Conservation (phyloP, 2,329 filamentous ascomycete species). For the Didymellaceae sp. region DNA sequence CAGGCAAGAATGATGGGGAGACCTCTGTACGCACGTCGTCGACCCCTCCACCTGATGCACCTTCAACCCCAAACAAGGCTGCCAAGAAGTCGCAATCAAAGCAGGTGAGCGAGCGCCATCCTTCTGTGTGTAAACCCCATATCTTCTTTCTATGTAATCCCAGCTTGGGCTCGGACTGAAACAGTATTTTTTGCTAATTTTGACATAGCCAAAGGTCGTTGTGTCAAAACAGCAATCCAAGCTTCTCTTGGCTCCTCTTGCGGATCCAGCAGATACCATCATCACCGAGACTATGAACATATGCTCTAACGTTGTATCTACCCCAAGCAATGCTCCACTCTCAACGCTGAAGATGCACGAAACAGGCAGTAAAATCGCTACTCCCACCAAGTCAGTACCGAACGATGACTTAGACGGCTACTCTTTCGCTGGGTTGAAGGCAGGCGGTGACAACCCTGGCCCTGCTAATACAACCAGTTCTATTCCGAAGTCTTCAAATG, state of each 20-base stretch:
- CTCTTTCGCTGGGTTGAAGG: not conserved
- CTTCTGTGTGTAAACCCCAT: not conserved
- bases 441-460: not conserved
- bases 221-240: conserved; percentile 8
- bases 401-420: too few relatives aligned
- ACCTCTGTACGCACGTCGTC: conserved; percentile 22
- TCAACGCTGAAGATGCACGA: too few relatives aligned
- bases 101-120: conserved; percentile 20
- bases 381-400: too few relatives aligned
- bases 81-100: not conserved
- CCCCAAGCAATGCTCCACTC: too few relatives aligned
- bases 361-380: too few relatives aligned
- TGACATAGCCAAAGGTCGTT: conserved; percentile 5
- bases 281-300: too few relatives aligned
- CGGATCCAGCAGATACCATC: too few relatives aligned
- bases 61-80: conserved; percentile 12
- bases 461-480: too few relatives aligned
- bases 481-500: not conserved
- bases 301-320: too few relatives aligned
- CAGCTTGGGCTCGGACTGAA: not conserved
- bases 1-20: conserved; percentile 17
- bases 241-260: too few relatives aligned
- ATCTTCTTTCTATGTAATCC: not conserved
- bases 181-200: conserved; percentile 1
- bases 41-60: conserved; percentile 8